phyloP scores from a whole-genome alignment of 225 moss, liverwort and hornwort genomes.

The Polytrichum formosum region DNA sequence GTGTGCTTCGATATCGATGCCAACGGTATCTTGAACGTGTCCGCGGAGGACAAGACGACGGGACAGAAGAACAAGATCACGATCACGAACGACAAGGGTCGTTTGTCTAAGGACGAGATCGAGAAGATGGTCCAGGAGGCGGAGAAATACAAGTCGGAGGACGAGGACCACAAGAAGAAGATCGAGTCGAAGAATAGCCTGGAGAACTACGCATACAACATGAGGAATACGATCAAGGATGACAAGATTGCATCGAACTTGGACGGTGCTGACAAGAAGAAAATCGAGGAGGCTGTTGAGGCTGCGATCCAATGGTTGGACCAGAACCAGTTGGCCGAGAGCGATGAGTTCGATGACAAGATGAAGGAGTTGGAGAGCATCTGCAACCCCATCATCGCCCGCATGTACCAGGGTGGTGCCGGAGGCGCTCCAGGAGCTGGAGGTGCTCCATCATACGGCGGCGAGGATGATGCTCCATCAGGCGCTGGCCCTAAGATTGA shows the following conservation, averaged over 20 bases:
- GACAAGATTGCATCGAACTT: slow-evolving; percentile 13
- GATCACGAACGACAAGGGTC: slow-evolving; percentile 13
- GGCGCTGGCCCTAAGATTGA: slow-evolving; percentile 11
- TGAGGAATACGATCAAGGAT: slow-evolving; percentile 18
- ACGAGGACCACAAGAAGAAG: slow-evolving; percentile 28
- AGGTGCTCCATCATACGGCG: slow-evolving; percentile 14
- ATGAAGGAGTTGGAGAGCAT: slow-evolving; percentile 25
- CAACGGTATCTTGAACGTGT: slow-evolving; percentile 24
- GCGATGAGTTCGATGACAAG: slow-evolving; percentile 12
- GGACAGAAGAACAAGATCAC: slow-evolving; percentile 21
- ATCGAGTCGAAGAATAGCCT: slow-evolving; percentile 19
- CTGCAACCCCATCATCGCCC: slow-evolving; percentile 25
- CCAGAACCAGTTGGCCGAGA: slow-evolving; percentile 3
- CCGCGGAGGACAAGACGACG: slow-evolving; percentile 2
- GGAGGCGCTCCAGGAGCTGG: slow-evolving; percentile 11
- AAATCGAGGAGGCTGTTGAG: slow-evolving; percentile 5
- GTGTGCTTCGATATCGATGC: slow-evolving; percentile 33
- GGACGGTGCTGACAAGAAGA: slow-evolving; percentile 10
- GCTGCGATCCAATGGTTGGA: slow-evolving; percentile 5
- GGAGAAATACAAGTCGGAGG: slow-evolving; percentile 18
- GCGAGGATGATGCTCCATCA: slow-evolving; percentile 7
- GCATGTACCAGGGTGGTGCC: slow-evolving; percentile 29
- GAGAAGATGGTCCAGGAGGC: slow-evolving; percentile 21
- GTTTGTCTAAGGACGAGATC: slow-evolving; percentile 8
- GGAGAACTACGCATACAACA: slow-evolving; percentile 17